Percentiles rank a stretch among this genome's conserved stretches.
phyloP scores from a whole-genome alignment of 129 eudicot species.

The Flaveria sonorensis region DNA sequence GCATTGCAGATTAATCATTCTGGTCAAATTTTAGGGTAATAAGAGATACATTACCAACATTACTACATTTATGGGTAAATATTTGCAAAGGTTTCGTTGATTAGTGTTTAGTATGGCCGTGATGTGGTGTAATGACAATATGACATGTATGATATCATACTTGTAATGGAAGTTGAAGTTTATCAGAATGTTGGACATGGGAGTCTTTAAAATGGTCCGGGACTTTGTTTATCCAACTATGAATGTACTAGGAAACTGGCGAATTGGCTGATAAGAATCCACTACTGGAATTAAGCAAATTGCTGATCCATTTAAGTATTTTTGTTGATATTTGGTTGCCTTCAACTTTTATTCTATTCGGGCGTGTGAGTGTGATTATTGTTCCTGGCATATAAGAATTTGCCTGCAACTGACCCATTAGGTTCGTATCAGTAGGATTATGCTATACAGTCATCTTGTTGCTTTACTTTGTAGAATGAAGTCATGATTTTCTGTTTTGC shows the following conservation, averaged over 20 bases:
- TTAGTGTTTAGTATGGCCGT: no score
- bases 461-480: neutral
- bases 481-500: neutral
- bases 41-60: neutral
- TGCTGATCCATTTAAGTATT: neutral
- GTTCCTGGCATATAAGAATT: neutral
- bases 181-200: slow-evolving; percentile 6
- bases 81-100: neutral
- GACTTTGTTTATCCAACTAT: slow-evolving; percentile 5
- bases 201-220: slow-evolving; percentile 11
- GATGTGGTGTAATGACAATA: no score
- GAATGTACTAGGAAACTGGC: neutral
- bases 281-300: neutral
- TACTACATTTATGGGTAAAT: neutral
- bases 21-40: neutral
- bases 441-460: slow-evolving; percentile 8
- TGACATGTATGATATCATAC: neutral
- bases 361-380: neutral
- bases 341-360: neutral
- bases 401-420: no score
- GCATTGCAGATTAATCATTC: neutral
- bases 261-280: neutral
- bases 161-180: neutral
- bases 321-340: slow-evolving; percentile 7
- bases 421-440: no score